Base-by-base conservation (phyloP, 2,329 filamentous ascomycete species). In the Beauveria rudraprayagi region DNA sequence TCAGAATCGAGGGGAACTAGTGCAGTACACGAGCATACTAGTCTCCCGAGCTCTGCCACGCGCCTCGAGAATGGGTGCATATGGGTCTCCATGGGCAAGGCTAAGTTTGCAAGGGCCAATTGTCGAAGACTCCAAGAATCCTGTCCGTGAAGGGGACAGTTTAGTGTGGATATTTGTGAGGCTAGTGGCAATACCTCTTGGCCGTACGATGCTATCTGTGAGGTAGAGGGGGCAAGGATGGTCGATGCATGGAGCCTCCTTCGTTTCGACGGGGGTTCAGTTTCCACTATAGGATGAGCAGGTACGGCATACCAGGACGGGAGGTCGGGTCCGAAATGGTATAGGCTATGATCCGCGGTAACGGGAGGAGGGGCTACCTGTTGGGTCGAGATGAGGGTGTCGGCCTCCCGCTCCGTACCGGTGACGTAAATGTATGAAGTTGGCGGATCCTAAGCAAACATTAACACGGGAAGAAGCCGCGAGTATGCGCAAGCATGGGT, bases 391-490 rank as follows among this genome's bases (percentile, higher is more conserved):
- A 11, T 26, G 24, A 60, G 10, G 48, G 37, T 14, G 26, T 24
- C 28, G 11, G 28, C 16, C 19, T 54, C 58, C 30, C 30, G 41
- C 24, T 47, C 26, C 22, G 28, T 54, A 7, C 28, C 58, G 30
- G 51, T 30, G 19, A 26, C 16, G n/a, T 11, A 16, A 28, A 47
- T 34, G 43, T 54, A 54, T 47, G 51, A 54, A 30, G 24, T 37
- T 40, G 26, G 43, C 50, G 58, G 58, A 41, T 60, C 58, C 58
- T 60, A 60, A 40, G 48, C 50, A 40, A 24, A 19, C 19, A 60
- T 60, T 43, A 60, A 60, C 50, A 60, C 50, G 50, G 58, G 58
- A 54, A 54, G 58, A 54, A 54, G 26, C 19, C 17, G 40, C 28
- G 8, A 28, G 5, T 16, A 24, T 19, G 24, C 7, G 14, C 30